Evolutionary conservation across 495 filamentous ascomycete genomes (phyloP).

Genomic region (Venustampulla echinocandica): DNA sequence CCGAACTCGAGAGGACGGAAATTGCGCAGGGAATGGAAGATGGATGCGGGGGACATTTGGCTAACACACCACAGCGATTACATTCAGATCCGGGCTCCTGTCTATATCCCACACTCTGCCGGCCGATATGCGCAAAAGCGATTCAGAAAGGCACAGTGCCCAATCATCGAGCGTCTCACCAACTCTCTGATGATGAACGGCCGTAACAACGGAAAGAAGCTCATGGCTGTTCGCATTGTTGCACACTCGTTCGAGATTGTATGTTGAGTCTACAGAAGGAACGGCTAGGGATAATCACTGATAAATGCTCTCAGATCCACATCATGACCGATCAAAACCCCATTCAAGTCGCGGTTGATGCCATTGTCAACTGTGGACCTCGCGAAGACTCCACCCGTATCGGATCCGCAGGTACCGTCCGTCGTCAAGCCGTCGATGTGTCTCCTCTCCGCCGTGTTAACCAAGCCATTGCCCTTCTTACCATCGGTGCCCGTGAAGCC

Average conservation of each 20-base stretch:
- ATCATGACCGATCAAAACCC: slow-evolving; percentile 99
- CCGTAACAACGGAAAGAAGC: slow-evolving; percentile 99
- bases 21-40: not conserved
- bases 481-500: slow-evolving; percentile 93
- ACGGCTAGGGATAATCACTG: slow-evolving; percentile 1
- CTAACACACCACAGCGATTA: slow-evolving; percentile 67
- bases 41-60: not conserved
- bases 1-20: not conserved
- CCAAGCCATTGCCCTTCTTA: slow-evolving; percentile 96
- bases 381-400: slow-evolving; percentile 99
- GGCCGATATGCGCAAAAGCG: slow-evolving; percentile 98
- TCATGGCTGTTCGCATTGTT: slow-evolving; percentile 98
- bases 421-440: slow-evolving; percentile 99
- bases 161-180: slow-evolving; percentile 99
- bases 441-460: slow-evolving; percentile 98
- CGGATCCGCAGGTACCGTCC: slow-evolving; percentile 96
- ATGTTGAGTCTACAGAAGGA: slow-evolving; percentile 34
- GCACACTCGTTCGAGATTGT: slow-evolving; percentile 99
- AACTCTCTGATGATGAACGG: slow-evolving; percentile 99
- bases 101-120: slow-evolving; percentile 97
- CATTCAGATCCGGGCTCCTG: slow-evolving; percentile 96
- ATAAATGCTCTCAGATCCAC: slow-evolving; percentile 64
- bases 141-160: slow-evolving; percentile 99
- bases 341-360: slow-evolving; percentile 98
- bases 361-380: slow-evolving; percentile 99